Conservation (phyloP, 805 yeast genomes). For the Wickerhamiella sorbophila region DNA sequence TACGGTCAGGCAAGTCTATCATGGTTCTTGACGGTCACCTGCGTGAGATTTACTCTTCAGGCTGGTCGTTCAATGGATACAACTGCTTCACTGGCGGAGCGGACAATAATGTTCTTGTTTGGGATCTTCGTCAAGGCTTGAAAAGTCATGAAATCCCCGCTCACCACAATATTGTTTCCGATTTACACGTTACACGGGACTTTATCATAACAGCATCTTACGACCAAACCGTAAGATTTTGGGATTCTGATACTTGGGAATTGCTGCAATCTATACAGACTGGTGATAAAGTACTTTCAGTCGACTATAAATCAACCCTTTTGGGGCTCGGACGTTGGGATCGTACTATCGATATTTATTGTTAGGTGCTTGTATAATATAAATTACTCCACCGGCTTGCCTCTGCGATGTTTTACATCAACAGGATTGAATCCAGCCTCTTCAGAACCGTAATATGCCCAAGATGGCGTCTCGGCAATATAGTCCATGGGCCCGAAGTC, state of each 20-base stretch:
- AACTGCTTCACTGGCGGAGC: conserved; percentile 72
- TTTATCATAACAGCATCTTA: conserved; percentile 35
- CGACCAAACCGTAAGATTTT: conserved; percentile 50
- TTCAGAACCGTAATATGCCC: conserved; percentile 82
- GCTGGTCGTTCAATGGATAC: conserved; percentile 65
- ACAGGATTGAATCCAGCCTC: conserved; percentile 84
- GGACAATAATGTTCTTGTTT: conserved; percentile 62
- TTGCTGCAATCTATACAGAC: conserved; percentile 38
- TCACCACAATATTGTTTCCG: conserved; percentile 60
- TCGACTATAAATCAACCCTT: conserved; percentile 29
- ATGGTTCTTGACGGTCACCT: conserved; percentile 53
- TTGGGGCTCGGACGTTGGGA: conserved; percentile 75
- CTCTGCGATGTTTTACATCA: conserved; percentile 36
- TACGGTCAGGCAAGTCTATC: conserved; percentile 58
- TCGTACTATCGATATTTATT: conserved; percentile 41
- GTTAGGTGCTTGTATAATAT: no score
- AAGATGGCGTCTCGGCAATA: conserved; percentile 63
- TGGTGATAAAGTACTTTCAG: conserved; percentile 57
- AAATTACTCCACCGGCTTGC: conserved; percentile 29
- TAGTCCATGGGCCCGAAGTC: conserved; percentile 71
- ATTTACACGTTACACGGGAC: conserved; percentile 36
- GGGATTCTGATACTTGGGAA: conserved; percentile 62
- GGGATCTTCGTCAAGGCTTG: conserved; percentile 61
- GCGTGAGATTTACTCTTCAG: conserved; percentile 53
- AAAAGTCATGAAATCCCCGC: conserved; percentile 44